Percentiles rank a stretch among this genome's conserved stretches.
Conservation (phyloP, 495 filamentous ascomycete species). For the Aspergillus hancockii region DNA sequence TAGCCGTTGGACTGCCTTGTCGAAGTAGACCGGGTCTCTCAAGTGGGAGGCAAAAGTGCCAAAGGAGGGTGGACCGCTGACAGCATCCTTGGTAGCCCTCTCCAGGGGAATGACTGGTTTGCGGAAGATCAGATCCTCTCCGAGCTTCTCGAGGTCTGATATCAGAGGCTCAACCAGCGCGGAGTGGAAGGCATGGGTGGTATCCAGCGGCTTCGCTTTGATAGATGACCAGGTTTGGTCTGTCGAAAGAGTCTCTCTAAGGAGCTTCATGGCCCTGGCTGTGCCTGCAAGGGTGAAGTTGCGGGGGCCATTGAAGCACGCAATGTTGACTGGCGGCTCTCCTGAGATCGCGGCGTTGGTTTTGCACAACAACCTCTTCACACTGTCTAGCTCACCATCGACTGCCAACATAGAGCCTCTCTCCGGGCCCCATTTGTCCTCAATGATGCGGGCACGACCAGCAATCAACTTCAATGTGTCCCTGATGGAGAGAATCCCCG, state of each 20-base stretch:
- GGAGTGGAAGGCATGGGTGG: conserved; percentile 55
- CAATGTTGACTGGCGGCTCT: conserved; percentile 29
- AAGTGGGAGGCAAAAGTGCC: conserved; percentile 45
- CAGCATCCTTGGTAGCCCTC: conserved; percentile 21
- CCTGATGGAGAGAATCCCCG: conserved; percentile 32
- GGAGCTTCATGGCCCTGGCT: conserved; percentile 29
- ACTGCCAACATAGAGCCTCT: conserved; percentile 47
- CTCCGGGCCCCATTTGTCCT: conserved; percentile 38
- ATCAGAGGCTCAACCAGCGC: conserved; percentile 40
- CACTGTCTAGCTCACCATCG: conserved; percentile 25
- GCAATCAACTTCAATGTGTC: conserved; percentile 43
- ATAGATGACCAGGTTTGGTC: conserved; percentile 25
- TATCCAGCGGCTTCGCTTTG: conserved; percentile 42
- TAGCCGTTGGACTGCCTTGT: conserved; percentile 27
- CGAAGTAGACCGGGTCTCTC: conserved; percentile 51
- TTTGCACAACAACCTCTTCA: conserved; percentile 18
- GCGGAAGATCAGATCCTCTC: conserved; percentile 28
- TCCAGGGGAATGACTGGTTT: conserved; percentile 33
- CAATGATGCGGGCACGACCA: conserved; percentile 40
- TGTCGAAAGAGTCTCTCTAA: not conserved
- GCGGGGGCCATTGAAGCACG: conserved; percentile 48
- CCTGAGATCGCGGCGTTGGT: not conserved
- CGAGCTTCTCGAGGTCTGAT: conserved; percentile 27
- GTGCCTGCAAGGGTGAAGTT: conserved; percentile 41
- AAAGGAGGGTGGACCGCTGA: conserved; percentile 36